These are phyloP conservation scores for Lanmaoa rubissima DNA, from an alignment of 768 basidiomycete genomes.

Conservation along the genomic window DNA sequence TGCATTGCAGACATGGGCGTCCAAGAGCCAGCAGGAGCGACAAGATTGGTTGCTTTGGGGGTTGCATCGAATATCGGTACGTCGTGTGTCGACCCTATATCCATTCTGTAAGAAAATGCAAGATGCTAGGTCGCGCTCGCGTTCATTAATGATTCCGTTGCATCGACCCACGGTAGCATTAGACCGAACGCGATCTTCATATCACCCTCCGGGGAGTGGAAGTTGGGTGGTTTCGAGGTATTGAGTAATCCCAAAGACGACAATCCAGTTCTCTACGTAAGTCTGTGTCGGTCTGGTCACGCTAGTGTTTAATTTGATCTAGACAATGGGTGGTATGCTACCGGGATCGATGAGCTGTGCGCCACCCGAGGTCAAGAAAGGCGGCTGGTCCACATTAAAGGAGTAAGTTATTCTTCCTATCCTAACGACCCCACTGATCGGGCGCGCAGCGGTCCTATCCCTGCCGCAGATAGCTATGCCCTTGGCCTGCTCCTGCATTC, in stretches of 20 bases:
- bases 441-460: conserved; percentile 43
- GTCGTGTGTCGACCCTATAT: conserved; percentile 13
- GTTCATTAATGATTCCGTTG: conserved; percentile 83
- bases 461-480: conserved; percentile 82
- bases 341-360: conserved; percentile 62
- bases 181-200: conserved; percentile 79
- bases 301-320: conserved; percentile 12
- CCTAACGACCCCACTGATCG: background rate
- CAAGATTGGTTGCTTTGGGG: conserved; percentile 96
- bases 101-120: background rate
- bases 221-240: conserved; percentile 91
- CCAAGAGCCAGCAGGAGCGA: conserved; percentile 58
- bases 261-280: conserved; percentile 74
- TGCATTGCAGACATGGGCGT: conserved; percentile 60
- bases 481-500: conserved; percentile 83
- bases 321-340: conserved; percentile 67
- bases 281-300: conserved; percentile 25
- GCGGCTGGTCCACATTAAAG: conserved; percentile 80
- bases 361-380: conserved; percentile 85
- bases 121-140: conserved; percentile 71
- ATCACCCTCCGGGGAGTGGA: conserved; percentile 95
- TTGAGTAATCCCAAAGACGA: conserved; percentile 83
- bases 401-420: conserved; percentile 49
- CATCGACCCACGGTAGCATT: conserved; percentile 82
- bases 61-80: conserved; percentile 81